These are phyloP conservation scores for Dimargaris xerosporica DNA, from an alignment of 192 early-diverging fungal species.

Conservation along the genomic window DNA sequence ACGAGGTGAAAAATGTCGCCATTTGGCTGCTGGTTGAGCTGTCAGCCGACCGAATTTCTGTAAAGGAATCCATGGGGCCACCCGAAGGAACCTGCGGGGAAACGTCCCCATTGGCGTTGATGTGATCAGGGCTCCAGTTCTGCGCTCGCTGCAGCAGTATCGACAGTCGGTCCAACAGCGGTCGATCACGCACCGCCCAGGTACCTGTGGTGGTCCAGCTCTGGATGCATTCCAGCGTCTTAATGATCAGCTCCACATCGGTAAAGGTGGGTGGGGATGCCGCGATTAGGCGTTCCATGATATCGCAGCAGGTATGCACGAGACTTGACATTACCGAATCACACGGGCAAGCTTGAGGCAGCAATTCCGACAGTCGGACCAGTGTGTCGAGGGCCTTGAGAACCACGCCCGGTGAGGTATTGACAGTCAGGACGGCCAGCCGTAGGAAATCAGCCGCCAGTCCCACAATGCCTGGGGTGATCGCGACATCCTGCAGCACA, in stretches of 20 bases:
- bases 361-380: not conserved
- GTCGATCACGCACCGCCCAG: not conserved
- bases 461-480: not conserved
- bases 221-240: conserved; percentile 1
- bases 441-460: not conserved
- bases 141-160: not conserved
- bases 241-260: not conserved
- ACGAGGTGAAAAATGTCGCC: not conserved
- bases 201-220: not conserved
- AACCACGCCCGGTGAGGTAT: not conserved
- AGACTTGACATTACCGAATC: no score
- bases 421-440: not conserved
- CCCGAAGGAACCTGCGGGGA: not conserved
- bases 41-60: not conserved
- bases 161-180: no score
- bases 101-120: not conserved
- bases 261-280: not conserved
- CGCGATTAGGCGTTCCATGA: not conserved
- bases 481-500: not conserved
- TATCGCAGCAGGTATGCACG: not conserved
- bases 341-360: not conserved
- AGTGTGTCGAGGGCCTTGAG: not conserved
- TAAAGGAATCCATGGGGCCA: not conserved
- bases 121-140: not conserved
- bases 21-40: not conserved